Evolutionary conservation across 805 yeast species (phyloP).

Genomic region (Yamadazyma takamatsuzukensis): DNA sequence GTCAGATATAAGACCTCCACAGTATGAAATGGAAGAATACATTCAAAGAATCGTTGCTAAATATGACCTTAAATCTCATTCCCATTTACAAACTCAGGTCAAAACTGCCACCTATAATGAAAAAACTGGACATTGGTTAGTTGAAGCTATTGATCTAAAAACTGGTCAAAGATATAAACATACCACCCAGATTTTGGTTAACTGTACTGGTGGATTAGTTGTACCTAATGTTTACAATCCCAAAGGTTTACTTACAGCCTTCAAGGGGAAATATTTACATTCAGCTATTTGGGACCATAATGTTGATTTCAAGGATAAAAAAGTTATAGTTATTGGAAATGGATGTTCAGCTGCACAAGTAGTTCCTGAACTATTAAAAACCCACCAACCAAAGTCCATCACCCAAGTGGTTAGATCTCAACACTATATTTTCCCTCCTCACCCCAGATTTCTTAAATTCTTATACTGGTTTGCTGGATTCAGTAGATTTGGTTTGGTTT

Average conservation of each 20-base stretch:
- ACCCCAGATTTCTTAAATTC: constrained; percentile 19
- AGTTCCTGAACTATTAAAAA: constrained; percentile 32
- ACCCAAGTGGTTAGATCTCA: constrained; percentile 33
- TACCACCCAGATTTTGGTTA: constrained; percentile 21
- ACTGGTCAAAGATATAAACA: constrained; percentile 31
- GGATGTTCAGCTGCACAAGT: constrained; percentile 43
- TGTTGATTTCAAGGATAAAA: constrained; percentile 29
- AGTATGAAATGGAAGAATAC: constrained; percentile 40
- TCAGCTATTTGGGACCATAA: constrained; percentile 37
- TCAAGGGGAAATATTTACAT: constrained; percentile 38
- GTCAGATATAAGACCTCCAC: constrained; percentile 39
- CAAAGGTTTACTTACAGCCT: constrained; percentile 31
- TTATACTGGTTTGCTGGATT: constrained; percentile 23
- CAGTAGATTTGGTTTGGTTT: constrained; percentile 23
- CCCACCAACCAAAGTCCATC: constrained; percentile 19
- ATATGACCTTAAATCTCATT: constrained; percentile 19
- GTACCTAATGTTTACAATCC: constrained; percentile 27
- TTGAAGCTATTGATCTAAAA: constrained; percentile 21
- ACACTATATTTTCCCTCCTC: constrained; percentile 39
- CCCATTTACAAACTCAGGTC: constrained; percentile 21
- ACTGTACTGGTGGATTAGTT: constrained; percentile 36
- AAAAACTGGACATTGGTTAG: constrained; percentile 23
- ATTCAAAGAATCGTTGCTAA: constrained; percentile 28
- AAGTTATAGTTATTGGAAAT: constrained; percentile 38
- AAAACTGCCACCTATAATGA: constrained; percentile 21